These are phyloP conservation scores for Moringa oleifera DNA, from an alignment of 345 rosid species.

Conservation along the genomic window DNA sequence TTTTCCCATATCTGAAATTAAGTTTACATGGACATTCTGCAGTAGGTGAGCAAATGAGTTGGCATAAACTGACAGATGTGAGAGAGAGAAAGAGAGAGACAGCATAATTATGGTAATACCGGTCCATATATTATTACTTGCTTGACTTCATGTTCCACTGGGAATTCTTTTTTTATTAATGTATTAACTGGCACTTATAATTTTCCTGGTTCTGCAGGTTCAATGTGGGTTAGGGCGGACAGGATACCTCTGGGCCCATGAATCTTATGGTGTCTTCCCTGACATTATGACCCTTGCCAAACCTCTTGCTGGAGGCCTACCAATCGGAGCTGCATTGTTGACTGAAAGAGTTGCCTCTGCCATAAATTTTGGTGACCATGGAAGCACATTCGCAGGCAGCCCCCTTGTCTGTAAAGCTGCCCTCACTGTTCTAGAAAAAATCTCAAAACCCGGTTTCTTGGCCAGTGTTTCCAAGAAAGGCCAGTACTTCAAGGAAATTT, in stretches of 20 bases:
- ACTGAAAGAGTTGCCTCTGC: constrained; percentile 75
- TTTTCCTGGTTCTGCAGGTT: constrained; percentile 31
- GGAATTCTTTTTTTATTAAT: too few relatives aligned
- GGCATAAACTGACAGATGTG: too few relatives aligned
- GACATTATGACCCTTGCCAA: constrained; percentile 95
- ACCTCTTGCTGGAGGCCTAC: constrained; percentile 96
- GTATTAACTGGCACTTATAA: not conserved
- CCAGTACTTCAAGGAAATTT: constrained; percentile 44
- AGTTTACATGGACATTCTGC: too few relatives aligned
- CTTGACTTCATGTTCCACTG: not conserved
- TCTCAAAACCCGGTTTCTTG: constrained; percentile 68
- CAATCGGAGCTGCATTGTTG: constrained; percentile 73
- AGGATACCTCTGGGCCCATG: constrained; percentile 82
- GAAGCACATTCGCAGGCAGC: constrained; percentile 89
- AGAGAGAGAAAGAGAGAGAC: too few relatives aligned
- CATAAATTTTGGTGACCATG: constrained; percentile 70
- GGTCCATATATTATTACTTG: too few relatives aligned
- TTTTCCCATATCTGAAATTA: too few relatives aligned
- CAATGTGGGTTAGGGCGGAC: constrained; percentile 88
- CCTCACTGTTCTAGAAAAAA: constrained; percentile 59
- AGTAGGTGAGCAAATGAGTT: too few relatives aligned
- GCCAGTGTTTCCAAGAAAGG: constrained; percentile 64
- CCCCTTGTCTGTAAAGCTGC: constrained; percentile 76
- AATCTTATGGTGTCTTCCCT: constrained; percentile 55
- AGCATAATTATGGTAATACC: too few relatives aligned